A percentile compares a stretch with the other conserved stretches of the same genome.
Evolutionary conservation across 495 filamentous ascomycete species (phyloP).

Genomic region (Penicillium nucicola): DNA sequence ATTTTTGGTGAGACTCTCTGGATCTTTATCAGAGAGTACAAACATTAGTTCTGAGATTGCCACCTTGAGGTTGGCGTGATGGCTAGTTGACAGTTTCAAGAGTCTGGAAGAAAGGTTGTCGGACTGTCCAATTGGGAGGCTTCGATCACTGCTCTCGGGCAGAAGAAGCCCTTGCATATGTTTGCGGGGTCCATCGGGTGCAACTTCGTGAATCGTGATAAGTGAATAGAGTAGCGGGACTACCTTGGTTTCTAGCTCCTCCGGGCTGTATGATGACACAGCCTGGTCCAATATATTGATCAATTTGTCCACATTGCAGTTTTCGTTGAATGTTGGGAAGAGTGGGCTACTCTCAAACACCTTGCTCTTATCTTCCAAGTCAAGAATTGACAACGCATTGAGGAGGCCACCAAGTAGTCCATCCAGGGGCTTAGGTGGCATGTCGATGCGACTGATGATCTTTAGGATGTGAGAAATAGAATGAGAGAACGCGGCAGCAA

Average conservation of each 20-base stretch:
- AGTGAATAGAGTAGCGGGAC: conserved; percentile 72
- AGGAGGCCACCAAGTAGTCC: conserved; percentile 62
- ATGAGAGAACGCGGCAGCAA: conserved; percentile 56
- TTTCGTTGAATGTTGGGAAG: conserved; percentile 65
- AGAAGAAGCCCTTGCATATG: conserved; percentile 67
- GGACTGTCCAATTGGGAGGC: conserved; percentile 70
- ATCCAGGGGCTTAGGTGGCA: conserved; percentile 57
- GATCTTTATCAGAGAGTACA: conserved; percentile 75
- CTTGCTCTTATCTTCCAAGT: conserved; percentile 54
- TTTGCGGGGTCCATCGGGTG: conserved; percentile 58
- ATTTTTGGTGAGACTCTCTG: conserved; percentile 68
- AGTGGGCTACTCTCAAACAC: conserved; percentile 43
- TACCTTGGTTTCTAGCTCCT: conserved; percentile 64
- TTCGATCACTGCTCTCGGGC: conserved; percentile 77
- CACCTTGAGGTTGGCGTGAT: conserved; percentile 67
- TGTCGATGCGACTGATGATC: conserved; percentile 58
- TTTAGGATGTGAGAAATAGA: conserved; percentile 71
- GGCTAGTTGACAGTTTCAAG: conserved; percentile 73
- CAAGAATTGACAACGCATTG: conserved; percentile 77
- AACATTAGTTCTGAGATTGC: conserved; percentile 81
- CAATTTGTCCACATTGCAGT: conserved; percentile 62
- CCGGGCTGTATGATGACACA: conserved; percentile 55
- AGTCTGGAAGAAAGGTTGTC: conserved; percentile 73
- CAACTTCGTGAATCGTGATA: conserved; percentile 66
- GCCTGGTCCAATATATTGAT: conserved; percentile 71